A percentile compares a stretch with the other conserved stretches of the same genome.
phyloP scores from a whole-genome alignment of 352 stramenopile species.

The Globisporangium megalacanthum region DNA sequence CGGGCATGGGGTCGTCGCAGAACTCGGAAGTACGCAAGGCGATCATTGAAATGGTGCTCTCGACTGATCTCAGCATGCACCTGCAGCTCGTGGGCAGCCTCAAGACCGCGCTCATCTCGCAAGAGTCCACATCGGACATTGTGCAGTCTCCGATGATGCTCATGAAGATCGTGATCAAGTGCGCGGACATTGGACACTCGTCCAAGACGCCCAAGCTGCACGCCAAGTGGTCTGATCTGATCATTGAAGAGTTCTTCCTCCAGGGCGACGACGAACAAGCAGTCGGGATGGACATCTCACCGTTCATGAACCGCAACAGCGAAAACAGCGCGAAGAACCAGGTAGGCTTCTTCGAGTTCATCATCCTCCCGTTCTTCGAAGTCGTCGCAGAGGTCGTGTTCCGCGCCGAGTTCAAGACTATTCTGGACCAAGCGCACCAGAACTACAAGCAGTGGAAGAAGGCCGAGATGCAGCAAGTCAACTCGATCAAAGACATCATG shows the following conservation, averaged over 20 bases:
- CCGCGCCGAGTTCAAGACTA: slow-evolving; percentile 67
- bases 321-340: slow-evolving; percentile 86
- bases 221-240: slow-evolving; percentile 87
- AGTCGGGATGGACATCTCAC: slow-evolving; percentile 83
- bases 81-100: slow-evolving; percentile 72
- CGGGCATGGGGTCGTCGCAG: slow-evolving; percentile 41
- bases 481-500: slow-evolving; percentile 81
- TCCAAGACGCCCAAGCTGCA: slow-evolving; percentile 80
- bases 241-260: slow-evolving; percentile 94
- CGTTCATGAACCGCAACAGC: slow-evolving; percentile 90
- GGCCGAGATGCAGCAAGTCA: slow-evolving; percentile 73
- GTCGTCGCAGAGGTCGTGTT: slow-evolving; percentile 75
- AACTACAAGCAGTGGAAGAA: slow-evolving; percentile 85
- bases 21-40: slow-evolving; percentile 70
- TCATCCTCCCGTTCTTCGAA: slow-evolving; percentile 79
- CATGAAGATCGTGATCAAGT: slow-evolving; percentile 87
- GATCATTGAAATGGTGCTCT: slow-evolving; percentile 85
- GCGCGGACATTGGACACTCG: slow-evolving; percentile 91
- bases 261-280: slow-evolving; percentile 93
- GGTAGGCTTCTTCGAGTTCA: slow-evolving; percentile 85
- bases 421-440: slow-evolving; percentile 72
- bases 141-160: slow-evolving; percentile 77
- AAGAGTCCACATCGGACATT: slow-evolving; percentile 57
- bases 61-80: slow-evolving; percentile 78
- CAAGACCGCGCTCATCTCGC: slow-evolving; percentile 76